phyloP scores from a whole-genome alignment of 768 basidiomycete species.

The Psilocybe azurescens region DNA sequence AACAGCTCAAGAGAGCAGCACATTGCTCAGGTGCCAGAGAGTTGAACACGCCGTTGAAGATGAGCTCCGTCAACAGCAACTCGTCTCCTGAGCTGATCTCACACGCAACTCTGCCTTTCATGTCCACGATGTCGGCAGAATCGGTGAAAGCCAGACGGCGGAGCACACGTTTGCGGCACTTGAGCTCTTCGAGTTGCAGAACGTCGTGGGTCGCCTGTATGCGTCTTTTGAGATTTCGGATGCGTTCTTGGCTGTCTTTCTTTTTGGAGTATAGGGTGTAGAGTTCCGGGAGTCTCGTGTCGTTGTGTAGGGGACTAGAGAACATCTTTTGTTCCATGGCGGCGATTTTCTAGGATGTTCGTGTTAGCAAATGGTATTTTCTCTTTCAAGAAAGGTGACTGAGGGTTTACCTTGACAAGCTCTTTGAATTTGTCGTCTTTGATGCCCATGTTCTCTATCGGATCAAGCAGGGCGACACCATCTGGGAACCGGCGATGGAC shows the following conservation, averaged over 20 bases:
- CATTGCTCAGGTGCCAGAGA: conserved; percentile 88
- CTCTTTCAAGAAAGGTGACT: neutral
- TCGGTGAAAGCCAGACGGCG: conserved; percentile 91
- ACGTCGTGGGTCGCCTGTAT: conserved; percentile 92
- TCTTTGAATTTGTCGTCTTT: conserved; percentile 92
- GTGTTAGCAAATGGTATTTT: neutral
- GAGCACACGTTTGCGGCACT: conserved; percentile 92
- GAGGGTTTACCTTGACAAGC: conserved; percentile 71
- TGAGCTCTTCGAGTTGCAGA: conserved; percentile 95
- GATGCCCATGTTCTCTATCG: conserved; percentile 94
- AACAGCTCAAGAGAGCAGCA: conserved; percentile 94
- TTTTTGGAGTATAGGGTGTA: conserved; percentile 85
- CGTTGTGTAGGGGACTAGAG: conserved; percentile 77
- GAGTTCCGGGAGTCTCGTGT: conserved; percentile 77
- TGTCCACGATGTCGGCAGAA: conserved; percentile 90
- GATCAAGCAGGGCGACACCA: conserved; percentile 87
- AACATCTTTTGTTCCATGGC: conserved; percentile 78
- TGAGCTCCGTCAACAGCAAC: conserved; percentile 91
- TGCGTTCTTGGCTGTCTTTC: conserved; percentile 67
- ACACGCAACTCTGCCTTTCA: conserved; percentile 98
- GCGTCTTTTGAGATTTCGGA: conserved; percentile 81
- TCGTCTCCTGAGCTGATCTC: conserved; percentile 99
- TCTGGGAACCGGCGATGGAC: conserved; percentile 91
- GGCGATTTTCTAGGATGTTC: conserved; percentile 11
- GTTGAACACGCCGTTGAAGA: conserved; percentile 98